Percentiles rank a stretch among this genome's conserved stretches.
phyloP scores from a whole-genome alignment of 1,284 basidiomycete genomes.

The Schizophyllum commune region DNA sequence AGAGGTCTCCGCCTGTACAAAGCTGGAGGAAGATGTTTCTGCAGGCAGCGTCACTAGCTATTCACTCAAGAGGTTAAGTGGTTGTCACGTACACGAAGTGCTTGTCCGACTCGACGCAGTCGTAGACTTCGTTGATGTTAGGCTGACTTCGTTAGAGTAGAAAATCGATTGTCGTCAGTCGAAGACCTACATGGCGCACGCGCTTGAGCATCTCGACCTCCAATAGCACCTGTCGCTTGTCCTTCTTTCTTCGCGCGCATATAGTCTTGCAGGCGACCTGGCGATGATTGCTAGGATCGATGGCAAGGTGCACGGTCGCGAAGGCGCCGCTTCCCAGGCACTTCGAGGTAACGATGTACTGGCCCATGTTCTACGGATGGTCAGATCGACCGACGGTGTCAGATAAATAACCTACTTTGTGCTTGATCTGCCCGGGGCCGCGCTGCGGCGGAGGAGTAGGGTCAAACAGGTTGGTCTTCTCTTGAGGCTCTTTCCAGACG shows the following conservation, averaged over 20 bases:
- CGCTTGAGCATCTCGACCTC: conserved; percentile 68
- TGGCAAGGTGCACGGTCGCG: conserved; percentile 71
- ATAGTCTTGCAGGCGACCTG: conserved; percentile 85
- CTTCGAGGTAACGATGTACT: conserved; percentile 64
- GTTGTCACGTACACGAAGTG: conserved; percentile 44
- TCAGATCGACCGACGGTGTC: neutral
- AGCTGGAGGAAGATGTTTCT: conserved; percentile 74
- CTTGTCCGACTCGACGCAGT: conserved; percentile 49
- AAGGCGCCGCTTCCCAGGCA: conserved; percentile 76
- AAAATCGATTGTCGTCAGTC: neutral
- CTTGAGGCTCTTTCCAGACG: conserved; percentile 41
- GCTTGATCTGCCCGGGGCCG: conserved; percentile 38
- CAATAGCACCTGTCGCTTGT: conserved; percentile 57
- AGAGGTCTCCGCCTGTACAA: conserved; percentile 71
- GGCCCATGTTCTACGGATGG: conserved; percentile 37
- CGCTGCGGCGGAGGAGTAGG: conserved; percentile 48
- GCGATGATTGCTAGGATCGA: conserved; percentile 49
- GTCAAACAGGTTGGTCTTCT: conserved; percentile 51
- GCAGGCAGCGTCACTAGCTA: neutral
- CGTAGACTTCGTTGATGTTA: conserved; percentile 73
- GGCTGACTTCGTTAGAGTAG: conserved; percentile 38
- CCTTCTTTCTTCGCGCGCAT: conserved; percentile 46
- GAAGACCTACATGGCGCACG: conserved; percentile 55
- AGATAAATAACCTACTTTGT: neutral
- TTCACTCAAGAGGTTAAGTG: neutral